Conservation (phyloP, 176 grass and related monocot genomes). For the Phoenix dactylifera region DNA sequence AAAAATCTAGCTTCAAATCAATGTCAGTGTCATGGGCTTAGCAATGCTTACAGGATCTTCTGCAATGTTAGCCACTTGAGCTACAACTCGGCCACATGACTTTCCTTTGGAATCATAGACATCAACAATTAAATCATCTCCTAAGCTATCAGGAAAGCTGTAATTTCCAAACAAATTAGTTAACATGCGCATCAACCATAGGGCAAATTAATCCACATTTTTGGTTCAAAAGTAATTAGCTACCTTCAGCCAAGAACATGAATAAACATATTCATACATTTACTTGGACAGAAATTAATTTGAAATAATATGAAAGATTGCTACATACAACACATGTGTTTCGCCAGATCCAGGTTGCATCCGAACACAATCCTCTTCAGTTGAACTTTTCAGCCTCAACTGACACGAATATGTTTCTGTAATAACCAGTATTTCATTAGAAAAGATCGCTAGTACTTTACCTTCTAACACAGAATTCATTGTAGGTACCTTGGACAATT, state of each 20-base stretch:
- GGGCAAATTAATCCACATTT: too few relatives aligned
- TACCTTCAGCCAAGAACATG: too few relatives aligned
- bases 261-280: too few relatives aligned
- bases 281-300: too few relatives aligned
- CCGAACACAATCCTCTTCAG: conserved; percentile 59
- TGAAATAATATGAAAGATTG: conserved; percentile 4
- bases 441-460: conserved; percentile 15
- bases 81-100: conserved; percentile 72
- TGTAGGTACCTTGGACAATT: conserved; percentile 64
- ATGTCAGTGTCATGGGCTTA: too few relatives aligned
- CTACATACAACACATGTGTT: conserved; percentile 92
- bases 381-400: conserved; percentile 77
- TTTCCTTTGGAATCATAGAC: conserved; percentile 89
- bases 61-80: conserved; percentile 87
- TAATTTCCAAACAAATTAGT: conserved; percentile 28
- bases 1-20: too few relatives aligned
- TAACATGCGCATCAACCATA: too few relatives aligned
- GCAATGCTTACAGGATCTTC: conserved; percentile 70
- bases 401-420: conserved; percentile 91
- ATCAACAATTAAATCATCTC: conserved; percentile 91
- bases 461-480: conserved; percentile 12
- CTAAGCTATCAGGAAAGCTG: conserved; percentile 99
- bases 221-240: too few relatives aligned
- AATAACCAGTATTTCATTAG: conserved; percentile 23
- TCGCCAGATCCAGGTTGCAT: conserved; percentile 99